A percentile compares a stretch with the other conserved stretches of the same genome.
phyloP scores from a whole-genome alignment of 2,329 filamentous ascomycete species.

The Sporothrix schenckii region DNA sequence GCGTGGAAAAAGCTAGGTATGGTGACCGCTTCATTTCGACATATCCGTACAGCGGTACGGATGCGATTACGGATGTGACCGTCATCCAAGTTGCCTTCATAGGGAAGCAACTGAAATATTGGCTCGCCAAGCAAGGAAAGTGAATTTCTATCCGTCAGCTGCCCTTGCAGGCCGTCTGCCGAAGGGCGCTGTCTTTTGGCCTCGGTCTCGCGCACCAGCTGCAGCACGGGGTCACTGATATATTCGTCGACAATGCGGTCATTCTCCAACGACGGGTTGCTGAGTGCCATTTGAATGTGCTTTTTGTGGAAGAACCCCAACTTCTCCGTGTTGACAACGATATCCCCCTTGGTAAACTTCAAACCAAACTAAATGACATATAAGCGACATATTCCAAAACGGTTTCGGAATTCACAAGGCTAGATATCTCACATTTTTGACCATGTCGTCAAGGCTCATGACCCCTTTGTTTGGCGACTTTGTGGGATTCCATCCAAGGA shows the following conservation, averaged over 20 bases:
- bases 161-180: background rate
- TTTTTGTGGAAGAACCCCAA: conserved; percentile 72
- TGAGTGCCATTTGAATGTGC: conserved; percentile 38
- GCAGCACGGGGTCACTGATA: conserved; percentile 37
- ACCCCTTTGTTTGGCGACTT: conserved; percentile 61
- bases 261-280: conserved; percentile 29
- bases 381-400: conserved; percentile 37
- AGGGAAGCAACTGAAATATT: background rate
- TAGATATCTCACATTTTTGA: conserved; percentile 62
- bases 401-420: background rate
- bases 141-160: background rate
- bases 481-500: conserved; percentile 79
- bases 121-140: conserved; percentile 23
- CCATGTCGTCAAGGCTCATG: conserved; percentile 70
- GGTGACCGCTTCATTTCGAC: conserved; percentile 31
- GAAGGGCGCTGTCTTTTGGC: conserved; percentile 2
- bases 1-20: conserved; percentile 33
- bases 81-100: background rate
- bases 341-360: conserved; percentile 89
- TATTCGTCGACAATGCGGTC: conserved; percentile 32
- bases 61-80: conserved; percentile 27
- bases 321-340: conserved; percentile 78
- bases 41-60: conserved; percentile 33
- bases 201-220: conserved; percentile 34
- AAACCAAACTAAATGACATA: conserved; percentile 66